Evolutionary conservation across 2,329 filamentous ascomycete genomes (phyloP).

Genomic region (Fusarium guadeloupense): DNA sequence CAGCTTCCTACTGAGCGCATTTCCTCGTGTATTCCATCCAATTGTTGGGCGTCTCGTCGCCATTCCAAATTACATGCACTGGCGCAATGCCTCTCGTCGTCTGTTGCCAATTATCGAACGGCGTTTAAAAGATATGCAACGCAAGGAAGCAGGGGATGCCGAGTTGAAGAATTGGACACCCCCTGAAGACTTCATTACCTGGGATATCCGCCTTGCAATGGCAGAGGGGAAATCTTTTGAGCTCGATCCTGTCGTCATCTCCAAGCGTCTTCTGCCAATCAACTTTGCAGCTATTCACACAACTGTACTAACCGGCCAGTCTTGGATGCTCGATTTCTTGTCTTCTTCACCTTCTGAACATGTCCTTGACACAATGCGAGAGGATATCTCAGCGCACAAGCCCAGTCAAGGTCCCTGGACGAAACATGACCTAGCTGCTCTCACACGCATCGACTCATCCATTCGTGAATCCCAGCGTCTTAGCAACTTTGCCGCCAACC

Average conservation of each 20-base stretch:
- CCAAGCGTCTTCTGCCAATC: constrained; percentile 62
- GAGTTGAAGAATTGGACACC: constrained; percentile 53
- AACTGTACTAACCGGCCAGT: constrained; percentile 61
- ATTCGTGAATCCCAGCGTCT: constrained; percentile 63
- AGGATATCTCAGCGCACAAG: constrained; percentile 49
- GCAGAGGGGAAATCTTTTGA: constrained; percentile 55
- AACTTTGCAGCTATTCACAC: constrained; percentile 70
- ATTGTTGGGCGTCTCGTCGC: constrained; percentile 57
- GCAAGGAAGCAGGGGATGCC: constrained; percentile 52
- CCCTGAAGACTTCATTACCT: constrained; percentile 67
- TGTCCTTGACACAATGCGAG: constrained; percentile 53
- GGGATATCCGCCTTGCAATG: constrained; percentile 62
- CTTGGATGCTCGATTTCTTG: constrained; percentile 58
- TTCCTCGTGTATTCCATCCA: constrained; percentile 59
- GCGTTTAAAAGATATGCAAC: constrained; percentile 57
- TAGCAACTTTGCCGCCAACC: constrained; percentile 57
- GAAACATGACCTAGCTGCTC: constrained; percentile 53
- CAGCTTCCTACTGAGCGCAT: constrained; percentile 55
- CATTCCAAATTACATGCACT: constrained; percentile 58
- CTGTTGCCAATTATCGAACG: constrained; percentile 59
- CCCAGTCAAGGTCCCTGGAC: constrained; percentile 54
- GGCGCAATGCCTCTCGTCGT: constrained; percentile 53
- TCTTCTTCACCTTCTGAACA: constrained; percentile 48
- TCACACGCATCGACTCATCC: constrained; percentile 60
- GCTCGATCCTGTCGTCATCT: constrained; percentile 58